A percentile compares a stretch with the other conserved stretches of the same genome.
Conservation (phyloP, 208 protist genomes). For the Leishmania aethiopica region DNA sequence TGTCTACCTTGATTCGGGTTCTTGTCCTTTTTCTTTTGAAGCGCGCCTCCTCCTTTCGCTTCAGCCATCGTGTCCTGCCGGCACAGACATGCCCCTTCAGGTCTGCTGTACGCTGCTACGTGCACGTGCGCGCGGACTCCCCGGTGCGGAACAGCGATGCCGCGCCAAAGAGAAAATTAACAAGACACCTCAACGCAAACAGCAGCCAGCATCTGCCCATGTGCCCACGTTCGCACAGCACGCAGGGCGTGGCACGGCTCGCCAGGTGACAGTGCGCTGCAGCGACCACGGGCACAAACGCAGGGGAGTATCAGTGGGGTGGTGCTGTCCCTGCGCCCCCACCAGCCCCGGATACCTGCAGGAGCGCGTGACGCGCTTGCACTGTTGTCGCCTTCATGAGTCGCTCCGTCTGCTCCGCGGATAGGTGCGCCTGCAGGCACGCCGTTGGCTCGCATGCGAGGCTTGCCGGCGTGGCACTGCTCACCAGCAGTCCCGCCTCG, state of each 20-base stretch:
- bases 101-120: neutral
- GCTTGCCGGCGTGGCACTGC: neutral
- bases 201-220: neutral
- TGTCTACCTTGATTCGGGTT: neutral
- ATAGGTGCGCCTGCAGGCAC: conserved; percentile 12
- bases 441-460: neutral
- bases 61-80: neutral
- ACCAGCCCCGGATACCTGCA: conserved; percentile 12
- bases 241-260: neutral
- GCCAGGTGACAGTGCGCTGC: neutral
- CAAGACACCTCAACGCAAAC: too few relatives aligned
- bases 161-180: neutral
- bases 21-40: neutral
- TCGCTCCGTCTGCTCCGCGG: neutral
- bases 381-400: conserved; percentile 12
- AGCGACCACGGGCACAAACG: neutral
- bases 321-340: neutral
- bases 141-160: neutral
- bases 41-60: neutral
- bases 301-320: neutral
- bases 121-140: neutral
- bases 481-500: conserved; percentile 13
- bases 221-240: neutral
- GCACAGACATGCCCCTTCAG: neutral
- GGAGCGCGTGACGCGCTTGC: conserved; percentile 18